These are phyloP conservation scores for Sporothrix luriei DNA, from an alignment of 2,329 filamentous ascomycete species.

Conservation along the genomic window DNA sequence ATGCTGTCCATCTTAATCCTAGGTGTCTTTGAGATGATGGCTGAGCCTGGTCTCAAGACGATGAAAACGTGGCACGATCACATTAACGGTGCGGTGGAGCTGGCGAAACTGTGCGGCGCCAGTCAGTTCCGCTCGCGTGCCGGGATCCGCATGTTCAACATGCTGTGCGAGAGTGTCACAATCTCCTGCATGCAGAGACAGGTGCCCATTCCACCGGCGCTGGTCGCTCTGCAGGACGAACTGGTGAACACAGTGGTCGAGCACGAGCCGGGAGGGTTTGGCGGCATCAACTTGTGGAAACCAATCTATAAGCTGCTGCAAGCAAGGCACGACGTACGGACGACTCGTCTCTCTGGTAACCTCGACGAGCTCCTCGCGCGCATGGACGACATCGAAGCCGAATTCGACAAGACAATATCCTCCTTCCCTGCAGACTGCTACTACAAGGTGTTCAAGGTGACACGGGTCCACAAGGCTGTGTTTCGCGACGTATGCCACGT, in stretches of 20 bases:
- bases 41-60: constrained; percentile 51
- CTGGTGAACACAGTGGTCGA: constrained; percentile 45
- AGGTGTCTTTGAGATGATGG: constrained; percentile 58
- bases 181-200: constrained; percentile 57
- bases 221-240: constrained; percentile 52
- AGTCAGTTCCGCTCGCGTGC: constrained; percentile 51
- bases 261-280: constrained; percentile 41
- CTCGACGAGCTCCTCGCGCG: constrained; percentile 48
- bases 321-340: constrained; percentile 50
- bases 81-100: constrained; percentile 54
- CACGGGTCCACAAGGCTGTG: constrained; percentile 47
- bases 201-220: constrained; percentile 51
- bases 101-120: constrained; percentile 54
- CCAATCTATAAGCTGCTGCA: constrained; percentile 52
- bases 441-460: constrained; percentile 48
- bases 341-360: constrained; percentile 43
- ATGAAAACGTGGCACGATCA: constrained; percentile 57
- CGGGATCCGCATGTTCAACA: constrained; percentile 57
- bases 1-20: constrained; percentile 58
- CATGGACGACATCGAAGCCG: constrained; percentile 48
- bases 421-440: constrained; percentile 48
- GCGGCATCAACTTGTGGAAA: constrained; percentile 48
- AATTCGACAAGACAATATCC: constrained; percentile 47
- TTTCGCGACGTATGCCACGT: constrained; percentile 50
- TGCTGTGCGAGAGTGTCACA: constrained; percentile 55